These are phyloP conservation scores for Zygoascus bituminiphila DNA, from an alignment of 805 yeast genomes.

Conservation along the genomic window DNA sequence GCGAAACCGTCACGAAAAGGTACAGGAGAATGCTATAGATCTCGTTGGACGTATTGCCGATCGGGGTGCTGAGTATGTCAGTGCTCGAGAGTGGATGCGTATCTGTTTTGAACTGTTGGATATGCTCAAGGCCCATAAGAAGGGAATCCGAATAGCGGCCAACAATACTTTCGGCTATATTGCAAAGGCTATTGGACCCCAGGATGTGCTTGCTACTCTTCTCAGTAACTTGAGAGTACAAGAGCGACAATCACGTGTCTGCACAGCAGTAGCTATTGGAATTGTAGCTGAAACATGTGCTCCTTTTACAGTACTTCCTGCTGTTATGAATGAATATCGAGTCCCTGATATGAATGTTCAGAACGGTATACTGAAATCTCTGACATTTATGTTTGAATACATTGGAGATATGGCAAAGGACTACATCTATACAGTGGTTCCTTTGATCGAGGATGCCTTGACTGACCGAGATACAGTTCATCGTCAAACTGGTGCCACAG, in stretches of 20 bases:
- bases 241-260: constrained; percentile 92
- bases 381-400: constrained; percentile 88
- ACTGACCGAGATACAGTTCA: constrained; percentile 88
- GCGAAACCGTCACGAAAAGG: constrained; percentile 82
- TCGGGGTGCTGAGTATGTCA: constrained; percentile 68
- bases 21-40: constrained; percentile 73
- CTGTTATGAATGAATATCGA: constrained; percentile 89
- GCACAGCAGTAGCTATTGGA: constrained; percentile 97
- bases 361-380: constrained; percentile 86
- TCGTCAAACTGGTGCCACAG: constrained; percentile 90
- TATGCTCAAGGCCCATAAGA: constrained; percentile 72
- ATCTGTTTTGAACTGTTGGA: constrained; percentile 86
- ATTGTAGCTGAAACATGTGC: constrained; percentile 90
- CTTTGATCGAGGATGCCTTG: constrained; percentile 79
- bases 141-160: constrained; percentile 72
- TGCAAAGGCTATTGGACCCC: constrained; percentile 91
- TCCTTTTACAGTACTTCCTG: constrained; percentile 90
- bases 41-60: constrained; percentile 78
- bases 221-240: constrained; percentile 81
- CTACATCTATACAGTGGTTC: constrained; percentile 71
- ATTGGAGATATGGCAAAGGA: constrained; percentile 73
- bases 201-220: constrained; percentile 79
- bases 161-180: constrained; percentile 86
- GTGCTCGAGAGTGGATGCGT: constrained; percentile 96
- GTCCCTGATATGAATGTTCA: constrained; percentile 90